These are phyloP conservation scores for Acacia acuminata DNA, from an alignment of 306 rosid species.

Conservation along the genomic window DNA sequence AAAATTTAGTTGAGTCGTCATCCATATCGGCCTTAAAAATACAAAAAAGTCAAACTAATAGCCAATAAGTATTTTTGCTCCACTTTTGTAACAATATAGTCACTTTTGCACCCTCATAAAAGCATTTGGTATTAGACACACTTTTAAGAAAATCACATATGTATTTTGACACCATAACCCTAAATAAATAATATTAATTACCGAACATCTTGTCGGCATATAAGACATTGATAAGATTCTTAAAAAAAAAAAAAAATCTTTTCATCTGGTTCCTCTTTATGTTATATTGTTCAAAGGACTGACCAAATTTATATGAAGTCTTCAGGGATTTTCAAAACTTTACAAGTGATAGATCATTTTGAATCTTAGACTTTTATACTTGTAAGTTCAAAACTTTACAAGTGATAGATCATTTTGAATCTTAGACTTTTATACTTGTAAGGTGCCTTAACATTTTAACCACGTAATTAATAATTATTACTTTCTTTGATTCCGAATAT, in stretches of 20 bases:
- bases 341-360: not conserved
- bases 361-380: not conserved
- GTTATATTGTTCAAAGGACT: not conserved
- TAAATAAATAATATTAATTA: too few relatives aligned
- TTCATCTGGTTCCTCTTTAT: not conserved
- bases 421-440: not conserved
- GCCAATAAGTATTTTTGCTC: too few relatives aligned
- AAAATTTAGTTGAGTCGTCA: too few relatives aligned
- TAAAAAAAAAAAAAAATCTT: too few relatives aligned
- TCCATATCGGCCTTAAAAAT: too few relatives aligned
- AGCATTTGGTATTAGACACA: too few relatives aligned
- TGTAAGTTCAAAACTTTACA: not conserved
- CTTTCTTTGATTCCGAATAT: accelerated
- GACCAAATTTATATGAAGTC: not conserved
- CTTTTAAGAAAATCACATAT: too few relatives aligned
- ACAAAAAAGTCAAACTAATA: too few relatives aligned
- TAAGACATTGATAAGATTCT: not conserved
- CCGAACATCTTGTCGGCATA: not conserved
- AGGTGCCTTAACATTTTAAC: not conserved
- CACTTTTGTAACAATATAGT: too few relatives aligned
- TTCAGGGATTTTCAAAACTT: not conserved
- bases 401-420: not conserved
- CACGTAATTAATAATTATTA: not conserved
- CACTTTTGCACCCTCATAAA: too few relatives aligned
- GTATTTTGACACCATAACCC: too few relatives aligned